Conservation (phyloP, 257 asterid genomes). For the Forsythia viridissima region DNA sequence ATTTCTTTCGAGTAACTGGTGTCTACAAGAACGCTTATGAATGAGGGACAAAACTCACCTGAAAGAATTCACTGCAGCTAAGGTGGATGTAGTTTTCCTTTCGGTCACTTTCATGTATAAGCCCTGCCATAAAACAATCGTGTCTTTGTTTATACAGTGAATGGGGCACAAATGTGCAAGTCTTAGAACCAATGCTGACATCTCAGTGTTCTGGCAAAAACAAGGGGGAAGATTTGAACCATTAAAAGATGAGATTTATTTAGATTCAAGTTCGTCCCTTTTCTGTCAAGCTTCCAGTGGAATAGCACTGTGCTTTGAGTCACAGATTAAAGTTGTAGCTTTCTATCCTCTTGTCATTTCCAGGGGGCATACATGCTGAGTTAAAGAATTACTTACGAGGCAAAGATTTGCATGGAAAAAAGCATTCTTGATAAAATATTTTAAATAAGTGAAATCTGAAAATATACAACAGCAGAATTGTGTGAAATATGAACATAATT, state of each 20-base stretch:
- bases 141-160: too few relatives aligned
- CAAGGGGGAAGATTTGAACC: background rate
- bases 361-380: too few relatives aligned
- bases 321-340: too few relatives aligned
- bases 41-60: constrained; percentile 19
- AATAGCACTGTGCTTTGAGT: too few relatives aligned
- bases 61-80: constrained; percentile 37
- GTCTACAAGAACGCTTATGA: background rate
- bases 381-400: too few relatives aligned
- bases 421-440: too few relatives aligned
- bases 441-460: too few relatives aligned
- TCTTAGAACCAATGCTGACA: background rate
- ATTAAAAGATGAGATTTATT: background rate
- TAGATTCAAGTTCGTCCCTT: background rate
- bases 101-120: constrained; percentile 80
- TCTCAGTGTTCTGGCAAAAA: background rate
- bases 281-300: too few relatives aligned
- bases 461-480: too few relatives aligned
- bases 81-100: constrained; percentile 47
- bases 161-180: background rate
- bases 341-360: too few relatives aligned
- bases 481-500: too few relatives aligned
- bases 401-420: too few relatives aligned
- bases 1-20: background rate
- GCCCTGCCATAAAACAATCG: constrained; percentile 56